Evolutionary conservation across 345 rosid genomes (phyloP), one percentile per base, ranked within the genome.

Genomic region (Moricandia arvensis): DNA sequence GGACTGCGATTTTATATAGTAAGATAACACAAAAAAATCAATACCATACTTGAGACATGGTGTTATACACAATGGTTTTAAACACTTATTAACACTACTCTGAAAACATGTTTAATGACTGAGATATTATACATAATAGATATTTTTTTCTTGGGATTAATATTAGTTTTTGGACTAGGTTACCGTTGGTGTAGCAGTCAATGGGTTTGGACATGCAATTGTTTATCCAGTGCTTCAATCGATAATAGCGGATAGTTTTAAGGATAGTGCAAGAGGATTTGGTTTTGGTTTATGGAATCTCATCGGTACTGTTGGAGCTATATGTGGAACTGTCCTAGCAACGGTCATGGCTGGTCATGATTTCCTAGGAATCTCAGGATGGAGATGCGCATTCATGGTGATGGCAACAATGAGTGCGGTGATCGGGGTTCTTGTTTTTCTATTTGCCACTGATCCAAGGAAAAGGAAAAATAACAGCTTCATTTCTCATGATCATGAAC

Each of bases 171-270:
- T 59, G 61, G 65, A 31, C 34, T 90, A 90, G 80, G 93, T 82
- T 41, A 94, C 87, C 12, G 24, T 91, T 26, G 90, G 96, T 93
- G 90, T 93, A 79, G 98, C 89, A 59, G 72, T 91, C 8, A 93
- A 91, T 74, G 98, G 98, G 26, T 80, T 93, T 64, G 98, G 97
- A 62, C 81, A 91, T 27, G 96, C 96, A 1, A 91, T 93, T 69
- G 98, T 93, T 24, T 89, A 91, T 76, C 98, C 97, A 3, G 96
- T 96, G 26, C 87, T 93, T 35, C 98, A 93, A 69, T 93, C 98
- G 26, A 88, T 91, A 13, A 88, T 93, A 30, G 98, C 98, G 10
- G 98, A 93, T 81, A 91, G 97, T 79, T 91, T 89, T 59, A 81
- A 26, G 53, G 93, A 91, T 71, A 84, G 79, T 45, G 91, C 73